Base-by-base conservation (phyloP, 306 rosid species). In the Quercus agrifolia region DNA sequence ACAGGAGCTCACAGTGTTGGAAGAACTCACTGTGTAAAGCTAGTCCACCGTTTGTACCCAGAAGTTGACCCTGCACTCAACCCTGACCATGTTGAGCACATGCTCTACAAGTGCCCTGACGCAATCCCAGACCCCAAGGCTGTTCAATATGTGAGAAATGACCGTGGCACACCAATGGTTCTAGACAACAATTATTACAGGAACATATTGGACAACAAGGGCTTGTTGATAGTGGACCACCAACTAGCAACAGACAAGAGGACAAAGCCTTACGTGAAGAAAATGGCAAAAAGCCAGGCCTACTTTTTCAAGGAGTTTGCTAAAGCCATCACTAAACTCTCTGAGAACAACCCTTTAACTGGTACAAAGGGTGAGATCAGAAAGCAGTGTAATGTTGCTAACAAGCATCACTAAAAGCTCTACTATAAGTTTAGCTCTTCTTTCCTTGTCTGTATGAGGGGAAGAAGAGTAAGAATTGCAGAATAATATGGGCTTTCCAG, bases 1-100 rank as follows among this genome's bases (percentile, higher is more conserved):
- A 71, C 88, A 94, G 99, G 98, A 85, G 85, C 99, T 72, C 99
- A 95, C 84, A 95, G 98, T 76, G 99, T 95, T 25, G 99, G 99
- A 3, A 56, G 98, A 82, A 95, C 99, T 46, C 99, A 93, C 79
- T 95, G 98, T 87, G 97, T 90, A 85, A 95, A 95, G 87, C 55
- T 95, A 83, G 98, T 95, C 70, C 99, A 95, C 93, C 98, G 99
- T 61, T 44, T 95, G 74, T 95, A 95, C 89, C 99, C 99, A 33
- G 94, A 95, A 78, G 89, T 95, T 44, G 99, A 91, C 76, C 90
- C 96, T 55, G 89, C 56, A 2, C 88, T 95, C 28, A 95, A 95
- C 80, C 94, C 94, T 0, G 85, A 85, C 52, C 99, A 95, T 62
- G 86, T 95, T 0, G 92, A 89, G 41, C 99, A 95, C 92, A 90